phyloP scores from a whole-genome alignment of 805 yeast genomes.

The Helenozyma rhizophorensis region DNA sequence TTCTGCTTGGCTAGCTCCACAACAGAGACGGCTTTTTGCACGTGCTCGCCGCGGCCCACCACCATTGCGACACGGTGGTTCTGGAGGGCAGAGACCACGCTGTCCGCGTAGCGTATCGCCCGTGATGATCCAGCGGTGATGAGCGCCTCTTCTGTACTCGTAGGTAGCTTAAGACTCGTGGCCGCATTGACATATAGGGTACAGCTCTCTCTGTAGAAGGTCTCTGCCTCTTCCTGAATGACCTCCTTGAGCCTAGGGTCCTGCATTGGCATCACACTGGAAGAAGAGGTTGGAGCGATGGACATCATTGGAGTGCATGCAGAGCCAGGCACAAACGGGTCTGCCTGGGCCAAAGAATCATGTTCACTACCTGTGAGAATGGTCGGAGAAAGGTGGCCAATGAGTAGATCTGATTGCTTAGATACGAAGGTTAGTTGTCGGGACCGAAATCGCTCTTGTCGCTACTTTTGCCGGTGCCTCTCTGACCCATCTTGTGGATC shows the following conservation, averaged over 20 bases:
- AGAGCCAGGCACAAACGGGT: no score
- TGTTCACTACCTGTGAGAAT: no score
- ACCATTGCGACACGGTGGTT: conserved; percentile 11
- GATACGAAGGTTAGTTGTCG: no score
- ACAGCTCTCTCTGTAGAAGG: conserved; percentile 3
- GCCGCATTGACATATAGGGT: conserved; percentile 4
- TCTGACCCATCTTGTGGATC: no score
- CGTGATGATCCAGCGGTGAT: conserved; percentile 14
- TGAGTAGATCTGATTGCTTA: no score
- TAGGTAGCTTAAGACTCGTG: conserved; percentile 4
- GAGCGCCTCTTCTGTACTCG: conserved; percentile 10
- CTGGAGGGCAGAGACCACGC: conserved; percentile 7
- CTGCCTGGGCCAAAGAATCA: no score
- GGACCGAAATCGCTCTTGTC: no score
- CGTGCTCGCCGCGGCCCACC: conserved; percentile 15
- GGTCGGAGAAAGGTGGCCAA: no score
- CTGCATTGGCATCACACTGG: no score
- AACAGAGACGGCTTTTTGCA: conserved; percentile 17
- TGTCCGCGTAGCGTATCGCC: conserved; percentile 14
- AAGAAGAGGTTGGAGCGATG: no score
- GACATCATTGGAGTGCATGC: no score
- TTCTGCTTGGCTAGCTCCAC: conserved; percentile 19
- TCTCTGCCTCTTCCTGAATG: conserved; percentile 3
- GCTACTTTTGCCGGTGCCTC: no score
- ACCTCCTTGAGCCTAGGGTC: conserved; percentile 7